These are phyloP conservation scores for Talaromyces albobiverticillius DNA, from an alignment of 2,329 filamentous ascomycete species.

Conservation along the genomic window DNA sequence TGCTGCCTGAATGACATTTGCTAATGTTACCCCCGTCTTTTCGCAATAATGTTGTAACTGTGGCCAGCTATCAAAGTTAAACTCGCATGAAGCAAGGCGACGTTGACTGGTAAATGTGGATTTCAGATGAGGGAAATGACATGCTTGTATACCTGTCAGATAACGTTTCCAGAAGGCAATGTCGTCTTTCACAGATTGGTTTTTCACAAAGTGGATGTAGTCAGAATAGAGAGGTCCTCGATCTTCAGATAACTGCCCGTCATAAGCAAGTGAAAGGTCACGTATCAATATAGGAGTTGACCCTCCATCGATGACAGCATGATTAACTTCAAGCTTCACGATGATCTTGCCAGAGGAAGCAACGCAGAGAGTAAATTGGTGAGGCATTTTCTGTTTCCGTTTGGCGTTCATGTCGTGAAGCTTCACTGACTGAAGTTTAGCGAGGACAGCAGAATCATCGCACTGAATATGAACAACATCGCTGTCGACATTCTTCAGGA, in stretches of 20 bases:
- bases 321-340: slow-evolving; percentile 30
- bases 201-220: slow-evolving; percentile 35
- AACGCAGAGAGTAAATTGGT: slow-evolving; percentile 35
- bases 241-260: slow-evolving; percentile 28
- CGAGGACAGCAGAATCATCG: slow-evolving; percentile 22
- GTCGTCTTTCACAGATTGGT: slow-evolving; percentile 23
- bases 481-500: slow-evolving; percentile 26
- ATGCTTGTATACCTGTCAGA: slow-evolving; percentile 30
- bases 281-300: slow-evolving; percentile 15
- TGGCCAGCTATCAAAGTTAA: slow-evolving; percentile 29
- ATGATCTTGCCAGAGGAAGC: slow-evolving; percentile 29
- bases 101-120: slow-evolving; percentile 16
- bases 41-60: slow-evolving; percentile 33
- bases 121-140: slow-evolving; percentile 24
- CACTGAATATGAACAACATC: slow-evolving; percentile 30
- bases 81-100: slow-evolving; percentile 24
- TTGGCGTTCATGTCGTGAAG: slow-evolving; percentile 24
- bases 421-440: slow-evolving; percentile 7
- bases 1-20: slow-evolving; percentile 35
- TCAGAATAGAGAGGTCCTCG: slow-evolving; percentile 33
- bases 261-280: slow-evolving; percentile 32
- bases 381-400: slow-evolving; percentile 29
- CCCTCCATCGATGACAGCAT: slow-evolving; percentile 14
- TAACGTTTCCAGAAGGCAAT: slow-evolving; percentile 35
- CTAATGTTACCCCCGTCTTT: slow-evolving; percentile 28